Base-by-base conservation (phyloP, 2,329 filamentous ascomycete species). In the Ascocoryne sarcoides region DNA sequence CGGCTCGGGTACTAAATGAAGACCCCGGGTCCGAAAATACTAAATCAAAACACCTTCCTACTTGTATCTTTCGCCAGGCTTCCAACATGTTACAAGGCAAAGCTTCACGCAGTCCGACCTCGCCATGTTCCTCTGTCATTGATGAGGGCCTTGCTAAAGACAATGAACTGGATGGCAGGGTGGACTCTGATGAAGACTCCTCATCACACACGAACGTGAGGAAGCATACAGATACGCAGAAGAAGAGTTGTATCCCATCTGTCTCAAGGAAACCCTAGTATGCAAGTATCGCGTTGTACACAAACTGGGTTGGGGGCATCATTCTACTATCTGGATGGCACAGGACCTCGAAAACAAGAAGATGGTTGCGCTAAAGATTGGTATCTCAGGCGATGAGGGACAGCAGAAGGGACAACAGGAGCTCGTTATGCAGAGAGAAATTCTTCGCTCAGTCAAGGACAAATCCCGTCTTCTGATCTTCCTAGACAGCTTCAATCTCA, bases 241-340 rank as follows among this genome's bases (percentile, higher is more conserved):
- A 8, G 26, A n/a, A 28, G n/a, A 8, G 8, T 28, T 8, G 8
- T 28, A 28, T 28, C 26, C 26, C 5, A 58, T 68, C 9, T 52
- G 48, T 4, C 54, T 71, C 4, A 65, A 64, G 16, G 64, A 70
- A 37, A 39, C 51, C 1, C 65, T 70, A 15, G 37, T 60, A 40
- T 57, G 54, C n/a, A 60, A 62, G 36, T 71, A 71, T 45, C 55
- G 57, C 32, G 53, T 69, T 33, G 47, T 65, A 37, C 61, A 67
- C 40, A 71, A 71, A 51, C 50, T 70, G 23, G 66, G 67, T 21
- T 64, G 59, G 30, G 66, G 68, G 18, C 60, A 5, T 5, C 12
- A 8, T 28, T 28, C 29, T 1, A 39, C 30, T 20, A 16, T 34
- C n/a, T 16, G n/a, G 29, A 29, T 23, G 29, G 14, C 14, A 9